phyloP scores from a whole-genome alignment of 2,329 filamentous ascomycete species.

The Beauveria brongniartii region DNA sequence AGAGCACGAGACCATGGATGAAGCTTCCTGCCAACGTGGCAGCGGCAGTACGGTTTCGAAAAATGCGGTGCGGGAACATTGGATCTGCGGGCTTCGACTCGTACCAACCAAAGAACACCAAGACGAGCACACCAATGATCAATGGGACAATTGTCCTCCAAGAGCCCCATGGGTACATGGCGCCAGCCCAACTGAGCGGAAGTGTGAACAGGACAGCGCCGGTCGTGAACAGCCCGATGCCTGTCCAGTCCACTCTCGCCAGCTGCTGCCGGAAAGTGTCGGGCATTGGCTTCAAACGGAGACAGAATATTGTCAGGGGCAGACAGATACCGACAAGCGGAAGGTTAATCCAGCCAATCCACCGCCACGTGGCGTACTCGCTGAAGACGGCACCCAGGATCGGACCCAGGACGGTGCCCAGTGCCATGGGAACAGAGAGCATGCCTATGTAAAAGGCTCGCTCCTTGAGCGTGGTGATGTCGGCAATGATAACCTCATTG shows the following conservation, averaged over 20 bases:
- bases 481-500: constrained; percentile 22
- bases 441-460: constrained; percentile 21
- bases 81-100: constrained; percentile 21
- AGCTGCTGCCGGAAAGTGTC: constrained; percentile 11
- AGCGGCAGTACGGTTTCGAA: constrained; percentile 18
- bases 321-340: constrained; percentile 18
- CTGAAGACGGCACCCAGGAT: constrained; percentile 20
- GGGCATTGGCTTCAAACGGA: constrained; percentile 11
- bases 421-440: constrained; percentile 17
- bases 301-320: constrained; percentile 18
- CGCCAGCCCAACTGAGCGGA: constrained; percentile 27
- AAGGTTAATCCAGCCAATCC: constrained; percentile 29
- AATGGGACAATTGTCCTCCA: constrained; percentile 26
- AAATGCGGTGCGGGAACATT: constrained; percentile 25
- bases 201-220: constrained; percentile 20
- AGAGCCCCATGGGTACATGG: constrained; percentile 25
- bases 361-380: constrained; percentile 20
- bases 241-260: constrained; percentile 26
- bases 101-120: constrained; percentile 22
- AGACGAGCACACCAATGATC: constrained; percentile 20
- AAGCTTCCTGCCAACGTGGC: constrained; percentile 20
- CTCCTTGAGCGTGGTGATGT: constrained; percentile 27
- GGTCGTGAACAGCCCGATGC: constrained; percentile 19
- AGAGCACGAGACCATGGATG: constrained; percentile 24
- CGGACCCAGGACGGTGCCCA: constrained; percentile 18